phyloP scores from a whole-genome alignment of 129 eudicot genomes.

The Arctium lappa region DNA sequence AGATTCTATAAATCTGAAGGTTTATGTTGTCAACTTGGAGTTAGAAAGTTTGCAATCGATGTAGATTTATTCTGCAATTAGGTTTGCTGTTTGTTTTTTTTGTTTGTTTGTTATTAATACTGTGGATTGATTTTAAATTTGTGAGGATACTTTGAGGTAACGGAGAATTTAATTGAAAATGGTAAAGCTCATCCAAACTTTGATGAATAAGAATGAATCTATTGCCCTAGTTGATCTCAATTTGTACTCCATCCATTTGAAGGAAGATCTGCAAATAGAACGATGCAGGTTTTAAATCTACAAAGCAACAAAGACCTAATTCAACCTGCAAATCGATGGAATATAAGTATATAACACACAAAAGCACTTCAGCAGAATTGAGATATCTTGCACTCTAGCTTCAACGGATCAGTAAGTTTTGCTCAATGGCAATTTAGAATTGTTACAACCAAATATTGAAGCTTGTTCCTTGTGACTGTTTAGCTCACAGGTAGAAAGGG shows the following conservation, averaged over 20 bases:
- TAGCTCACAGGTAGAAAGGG: neutral
- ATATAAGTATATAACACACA: no score
- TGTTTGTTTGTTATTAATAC: neutral
- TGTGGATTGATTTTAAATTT: neutral
- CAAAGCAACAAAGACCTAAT: neutral
- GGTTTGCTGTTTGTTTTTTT: neutral
- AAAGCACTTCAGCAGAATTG: neutral
- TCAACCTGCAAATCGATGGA: neutral
- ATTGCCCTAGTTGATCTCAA: neutral
- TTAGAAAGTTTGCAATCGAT: neutral
- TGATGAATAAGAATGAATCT: neutral
- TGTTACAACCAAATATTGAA: neutral
- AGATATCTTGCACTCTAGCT: neutral
- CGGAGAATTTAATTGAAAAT: neutral
- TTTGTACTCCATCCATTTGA: neutral
- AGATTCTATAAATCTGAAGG: neutral
- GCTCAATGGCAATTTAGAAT: neutral
- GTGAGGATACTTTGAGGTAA: neutral
- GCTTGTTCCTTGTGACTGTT: neutral
- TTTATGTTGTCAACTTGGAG: neutral
- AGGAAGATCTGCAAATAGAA: neutral
- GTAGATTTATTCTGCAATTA: neutral
- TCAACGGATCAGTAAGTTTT: neutral
- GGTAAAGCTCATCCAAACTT: neutral
- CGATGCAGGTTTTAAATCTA: neutral